Base-by-base conservation (phyloP, 2,329 filamentous ascomycete genomes). In the Cladorrhinum sp. region DNA sequence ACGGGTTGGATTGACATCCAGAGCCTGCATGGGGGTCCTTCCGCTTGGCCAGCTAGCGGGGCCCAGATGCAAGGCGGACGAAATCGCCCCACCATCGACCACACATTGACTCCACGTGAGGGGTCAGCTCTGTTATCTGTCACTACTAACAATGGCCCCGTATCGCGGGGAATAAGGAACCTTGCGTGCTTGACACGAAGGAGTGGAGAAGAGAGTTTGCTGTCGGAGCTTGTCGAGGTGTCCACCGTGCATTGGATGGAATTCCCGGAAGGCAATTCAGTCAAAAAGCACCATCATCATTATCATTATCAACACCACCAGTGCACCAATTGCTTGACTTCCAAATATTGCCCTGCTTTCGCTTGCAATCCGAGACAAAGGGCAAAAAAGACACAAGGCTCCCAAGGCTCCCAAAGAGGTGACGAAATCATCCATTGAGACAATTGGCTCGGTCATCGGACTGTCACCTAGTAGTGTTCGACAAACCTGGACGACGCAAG, bases 121-220 rank as follows among this genome's bases (percentile, higher is more conserved):
- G 62, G 62, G 62, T 61, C 51, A 28, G 46, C 57, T 59, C 42
- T 58, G 52, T 55, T 61, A 59, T 61, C 57, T 50, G 30, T 55
- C 60, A 58, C 60, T 64, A 58, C 60, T 64, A 67, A 67, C 62
- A 61, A 26, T 51, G 39, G 21, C 50, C 58, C 26, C 24, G 63
- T 64, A 66, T 61, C 64, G 55, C 60, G 57, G 36, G 42, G 23
- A 50, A 55, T 61, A 61, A 58, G 57, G 18, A 46, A 21, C 53
- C 42, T 46, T 46, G 42, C n/a, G 42, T 46, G 42, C 42, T 46
- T 46, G 42, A 46, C 42, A 46, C 42, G 42, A 46, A 46, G 33
- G 36, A 28, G 30, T 46, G 36, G 23, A 46, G 42, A 18, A 46
- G 42, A 8, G 42, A 46, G 42, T 46, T 46, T 46, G 42, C 42